Base-by-base conservation (phyloP, 495 filamentous ascomycete species). In the Trichocladium uniseriatum region DNA sequence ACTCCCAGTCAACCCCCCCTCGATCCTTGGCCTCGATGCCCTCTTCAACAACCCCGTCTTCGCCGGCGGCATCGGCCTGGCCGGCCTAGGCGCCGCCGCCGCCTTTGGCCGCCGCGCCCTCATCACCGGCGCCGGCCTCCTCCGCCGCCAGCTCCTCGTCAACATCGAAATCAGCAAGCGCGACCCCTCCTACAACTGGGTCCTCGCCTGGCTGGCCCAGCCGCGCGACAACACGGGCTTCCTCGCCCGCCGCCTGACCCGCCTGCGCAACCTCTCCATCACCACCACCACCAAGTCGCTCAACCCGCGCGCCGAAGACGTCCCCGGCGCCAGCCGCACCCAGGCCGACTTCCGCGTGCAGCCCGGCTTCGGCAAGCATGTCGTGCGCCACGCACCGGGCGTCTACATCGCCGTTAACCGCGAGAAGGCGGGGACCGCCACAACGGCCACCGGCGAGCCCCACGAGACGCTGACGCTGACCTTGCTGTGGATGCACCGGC, bases 401-500 rank as follows among this genome's bases (percentile, higher is more conserved):
- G 70, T 69, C 7, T 90, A 94, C 57, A 83, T 98, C 49, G 77
- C 84, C 13, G 86, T 97, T 36, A 81, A 87, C 54, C 79, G 92
- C 35, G 79, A 89, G 64, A 89, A 94, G 70, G 81, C 62, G 80
- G 84, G 69, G 70, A 85, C 49, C 66, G 82, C 66, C 68, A 74
- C 85, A 57, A 74, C 82, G n/a, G 75, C 77, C 31, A 87, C 79
- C 3, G 92, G 92, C 51, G 79, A 83, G 48, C 92, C 92, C 0
- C 95, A 92, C 77, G 92, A 98, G 68, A 95, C 90, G 0, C 75
- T 98, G 40, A 94, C 86, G 19, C 71, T 98, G 24, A 97, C 92
- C 5, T 89, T 94, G 3, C 76, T 98, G 21, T 97, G 92, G 68
- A 74, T 82, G 36, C 81, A 94, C 53, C 83, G 92, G 1, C 76